Base-by-base conservation (phyloP, 257 asterid species). In the Nicotiana undulata region DNA sequence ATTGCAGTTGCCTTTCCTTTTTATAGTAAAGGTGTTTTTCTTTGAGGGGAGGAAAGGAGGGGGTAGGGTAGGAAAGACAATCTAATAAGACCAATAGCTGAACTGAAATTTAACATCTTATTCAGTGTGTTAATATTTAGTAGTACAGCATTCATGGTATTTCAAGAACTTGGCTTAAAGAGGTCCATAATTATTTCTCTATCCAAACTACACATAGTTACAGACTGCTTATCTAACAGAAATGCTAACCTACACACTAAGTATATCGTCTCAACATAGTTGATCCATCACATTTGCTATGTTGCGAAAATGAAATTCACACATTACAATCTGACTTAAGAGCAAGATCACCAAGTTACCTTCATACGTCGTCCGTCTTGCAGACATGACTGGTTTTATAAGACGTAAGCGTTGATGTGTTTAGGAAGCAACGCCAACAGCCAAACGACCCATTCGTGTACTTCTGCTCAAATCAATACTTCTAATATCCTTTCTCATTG, bases 391-490 rank as follows among this genome's bases (percentile, higher is more conserved):
- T 4, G 4, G 59, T 70, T 11, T 40, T 70, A 70, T 20, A 46
- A 9, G 40, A 6, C 58, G 34, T 17, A 55, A 44, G 52, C 81
- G 52, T 6, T 60, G 64, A 18, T 34, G 16, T 1, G 5, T 76
- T 86, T 82, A 85, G 32, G 82, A 86, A 61, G 83, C 85, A 56
- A 86, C 83, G 22, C 88, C 91, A 31, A 86, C 88, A 8, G 87
- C 82, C 29, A 82, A 5, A 26, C 60, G 81, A 75, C 79, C 76
- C 59, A 44, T 75, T 86, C 91, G 79, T 17, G 90, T 80, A 60
- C 87, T 84, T 60, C 64, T 51, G 56, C 84, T 79, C 29, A 84
- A 76, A 56, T 77, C 81, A 16, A 80, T 49, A 17, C 81, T 77
- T 74, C 63, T 83, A 18, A 81, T 79, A 24, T 72, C 85, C 79